Evolutionary conservation across 2,329 filamentous ascomycete genomes (phyloP).

Genomic region (Aureobasidium sp.): DNA sequence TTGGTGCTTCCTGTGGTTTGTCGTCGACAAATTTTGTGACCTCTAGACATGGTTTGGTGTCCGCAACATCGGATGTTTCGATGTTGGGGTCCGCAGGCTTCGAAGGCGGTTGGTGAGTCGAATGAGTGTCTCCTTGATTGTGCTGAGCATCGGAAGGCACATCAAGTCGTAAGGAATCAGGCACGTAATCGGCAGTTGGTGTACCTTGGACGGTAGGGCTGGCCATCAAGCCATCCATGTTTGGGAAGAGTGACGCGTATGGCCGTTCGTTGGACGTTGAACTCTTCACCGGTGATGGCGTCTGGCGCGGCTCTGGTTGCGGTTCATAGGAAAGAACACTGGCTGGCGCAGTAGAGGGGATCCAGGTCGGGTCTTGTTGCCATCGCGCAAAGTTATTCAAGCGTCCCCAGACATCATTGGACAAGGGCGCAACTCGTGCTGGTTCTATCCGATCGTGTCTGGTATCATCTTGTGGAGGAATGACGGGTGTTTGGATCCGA

Average conservation of each 20-base stretch:
- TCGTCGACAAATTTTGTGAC: background rate
- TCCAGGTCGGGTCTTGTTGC: constrained; percentile 26
- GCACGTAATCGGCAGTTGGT: background rate
- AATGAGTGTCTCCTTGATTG: background rate
- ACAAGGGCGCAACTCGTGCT: background rate
- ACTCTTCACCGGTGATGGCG: constrained; percentile 17
- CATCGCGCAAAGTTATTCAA: constrained; percentile 30
- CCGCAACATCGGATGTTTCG: background rate
- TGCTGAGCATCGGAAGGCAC: background rate
- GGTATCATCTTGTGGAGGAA: background rate
- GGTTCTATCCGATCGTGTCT: background rate
- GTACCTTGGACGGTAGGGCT: constrained; percentile 10
- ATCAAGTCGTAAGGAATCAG: background rate
- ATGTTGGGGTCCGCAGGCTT: background rate
- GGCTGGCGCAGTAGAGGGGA: constrained; percentile 27
- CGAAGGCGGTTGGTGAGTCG: background rate
- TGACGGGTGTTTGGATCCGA: background rate
- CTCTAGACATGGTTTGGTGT: background rate
- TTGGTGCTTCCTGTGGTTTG: background rate
- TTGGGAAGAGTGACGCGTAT: constrained; percentile 6
- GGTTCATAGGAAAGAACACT: constrained; percentile 20
- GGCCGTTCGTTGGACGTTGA: background rate
- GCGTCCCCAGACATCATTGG: constrained; percentile 27
- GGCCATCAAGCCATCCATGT: constrained; percentile 9
- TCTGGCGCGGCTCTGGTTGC: background rate